A percentile compares a stretch with the other conserved stretches of the same genome.
These are phyloP conservation scores for Irpex sp. DNA, from an alignment of 1,284 basidiomycete genomes.

Conservation along the genomic window DNA sequence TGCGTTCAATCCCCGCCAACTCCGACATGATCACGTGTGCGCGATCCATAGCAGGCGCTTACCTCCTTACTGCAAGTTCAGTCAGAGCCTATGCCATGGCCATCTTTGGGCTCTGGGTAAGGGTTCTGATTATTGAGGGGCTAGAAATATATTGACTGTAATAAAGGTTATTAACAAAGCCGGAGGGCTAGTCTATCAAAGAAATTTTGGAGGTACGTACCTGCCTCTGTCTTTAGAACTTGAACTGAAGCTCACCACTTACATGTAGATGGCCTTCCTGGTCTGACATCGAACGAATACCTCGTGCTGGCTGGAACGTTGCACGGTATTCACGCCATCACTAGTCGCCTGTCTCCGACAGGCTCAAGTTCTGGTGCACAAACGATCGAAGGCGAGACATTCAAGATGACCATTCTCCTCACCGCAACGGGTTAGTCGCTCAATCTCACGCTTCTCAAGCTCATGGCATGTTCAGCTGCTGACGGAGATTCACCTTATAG, in stretches of 20 bases:
- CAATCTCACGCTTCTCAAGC: neutral
- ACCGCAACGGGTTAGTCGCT: conserved; percentile 82
- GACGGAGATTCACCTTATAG: conserved; percentile 37
- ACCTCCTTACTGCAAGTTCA: neutral
- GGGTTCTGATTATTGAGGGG: neutral
- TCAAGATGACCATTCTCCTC: conserved; percentile 87
- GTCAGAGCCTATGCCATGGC: conserved; percentile 39
- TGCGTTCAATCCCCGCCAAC: conserved; percentile 18
- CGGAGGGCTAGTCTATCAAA: conserved; percentile 93
- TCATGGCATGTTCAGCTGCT: conserved; percentile 1
- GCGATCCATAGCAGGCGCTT: conserved; percentile 2
- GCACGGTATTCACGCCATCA: conserved; percentile 98
- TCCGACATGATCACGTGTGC: conserved; percentile 18
- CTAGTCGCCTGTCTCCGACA: conserved; percentile 84
- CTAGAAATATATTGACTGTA: neutral
- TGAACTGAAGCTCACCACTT: conserved; percentile 14
- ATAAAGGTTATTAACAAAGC: conserved; percentile 97
- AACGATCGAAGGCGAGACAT: conserved; percentile 91
- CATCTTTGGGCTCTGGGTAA: conserved; percentile 80
- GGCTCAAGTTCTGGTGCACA: conserved; percentile 85
- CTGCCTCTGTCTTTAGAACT: neutral
- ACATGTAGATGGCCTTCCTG: conserved; percentile 76
- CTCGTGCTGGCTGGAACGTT: conserved; percentile 96
- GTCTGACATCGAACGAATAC: conserved; percentile 93
- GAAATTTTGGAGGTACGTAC: conserved; percentile 78